Evolutionary conservation across 2,329 filamentous ascomycete species (phyloP).

Genomic region (Ophiocordyceps camponoti-rufipedis): DNA sequence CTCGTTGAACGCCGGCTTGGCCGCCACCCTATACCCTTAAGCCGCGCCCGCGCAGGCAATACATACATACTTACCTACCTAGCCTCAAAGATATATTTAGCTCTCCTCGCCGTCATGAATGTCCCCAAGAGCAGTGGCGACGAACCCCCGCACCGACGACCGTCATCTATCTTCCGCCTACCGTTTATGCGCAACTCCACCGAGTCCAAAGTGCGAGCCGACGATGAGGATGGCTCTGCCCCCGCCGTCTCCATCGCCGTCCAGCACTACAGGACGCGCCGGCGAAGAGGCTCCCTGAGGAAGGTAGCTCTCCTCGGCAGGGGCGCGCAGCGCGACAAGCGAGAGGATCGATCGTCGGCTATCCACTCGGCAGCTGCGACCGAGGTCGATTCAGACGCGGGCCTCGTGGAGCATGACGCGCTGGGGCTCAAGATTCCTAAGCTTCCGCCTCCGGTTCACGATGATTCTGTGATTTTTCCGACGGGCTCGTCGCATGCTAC

Average conservation of each 20-base stretch:
- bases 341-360: conserved; percentile 27
- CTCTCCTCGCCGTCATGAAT: background rate
- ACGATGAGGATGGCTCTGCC: background rate
- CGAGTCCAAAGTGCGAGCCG: background rate
- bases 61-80: too few relatives aligned
- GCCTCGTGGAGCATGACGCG: conserved; percentile 11
- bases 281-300: background rate
- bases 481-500: conserved; percentile 3
- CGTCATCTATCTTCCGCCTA: background rate
- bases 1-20: too few relatives aligned
- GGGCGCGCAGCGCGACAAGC: conserved; percentile 26
- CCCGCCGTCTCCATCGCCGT: background rate
- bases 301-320: background rate
- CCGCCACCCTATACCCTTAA: too few relatives aligned
- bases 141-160: background rate
- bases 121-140: background rate
- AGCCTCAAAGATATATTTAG: background rate
- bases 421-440: conserved; percentile 30
- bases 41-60: too few relatives aligned
- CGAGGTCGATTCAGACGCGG: conserved; percentile 5
- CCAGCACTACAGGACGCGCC: background rate
- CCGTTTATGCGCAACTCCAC: background rate
- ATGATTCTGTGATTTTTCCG: conserved; percentile 23
- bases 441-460: conserved; percentile 24
- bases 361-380: conserved; percentile 20